Percentiles rank a stretch among this genome's conserved stretches.
These are phyloP conservation scores for Lentinula sp. DNA, from an alignment of 768 basidiomycete genomes.

Conservation along the genomic window DNA sequence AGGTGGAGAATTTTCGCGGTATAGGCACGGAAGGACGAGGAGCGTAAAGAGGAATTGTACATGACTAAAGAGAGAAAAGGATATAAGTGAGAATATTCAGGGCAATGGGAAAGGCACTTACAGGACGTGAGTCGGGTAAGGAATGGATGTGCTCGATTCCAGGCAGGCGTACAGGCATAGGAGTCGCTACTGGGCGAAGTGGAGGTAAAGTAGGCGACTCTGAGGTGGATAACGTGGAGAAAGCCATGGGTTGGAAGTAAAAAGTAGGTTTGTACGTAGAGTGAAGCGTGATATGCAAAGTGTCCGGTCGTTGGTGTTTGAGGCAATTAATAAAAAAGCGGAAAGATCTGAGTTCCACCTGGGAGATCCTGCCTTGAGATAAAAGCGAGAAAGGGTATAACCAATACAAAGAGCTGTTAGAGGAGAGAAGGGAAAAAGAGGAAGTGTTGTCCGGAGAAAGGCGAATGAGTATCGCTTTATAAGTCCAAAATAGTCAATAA, in stretches of 20 bases:
- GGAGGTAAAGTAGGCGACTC: slow-evolving; percentile 27
- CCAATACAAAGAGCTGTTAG: slow-evolving; percentile 15
- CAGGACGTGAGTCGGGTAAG: neutral
- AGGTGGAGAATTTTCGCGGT: slow-evolving; percentile 28
- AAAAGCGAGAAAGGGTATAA: slow-evolving; percentile 12
- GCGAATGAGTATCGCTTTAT: slow-evolving; percentile 21
- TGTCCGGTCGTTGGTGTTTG: neutral
- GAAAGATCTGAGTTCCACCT: slow-evolving; percentile 23
- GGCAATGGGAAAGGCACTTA: neutral
- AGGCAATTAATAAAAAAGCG: slow-evolving; percentile 9
- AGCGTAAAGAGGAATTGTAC: neutral
- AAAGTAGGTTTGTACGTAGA: neutral
- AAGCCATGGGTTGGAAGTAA: neutral
- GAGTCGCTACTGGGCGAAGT: slow-evolving; percentile 26
- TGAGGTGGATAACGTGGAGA: neutral
- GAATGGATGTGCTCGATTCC: slow-evolving; percentile 6
- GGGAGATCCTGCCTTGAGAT: slow-evolving; percentile 32
- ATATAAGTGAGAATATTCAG: neutral
- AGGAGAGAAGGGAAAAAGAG: slow-evolving; percentile 13
- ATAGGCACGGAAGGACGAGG: neutral
- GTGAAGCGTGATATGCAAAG: slow-evolving; percentile 1
- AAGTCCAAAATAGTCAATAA: slow-evolving; percentile 12
- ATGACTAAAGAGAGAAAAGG: neutral
- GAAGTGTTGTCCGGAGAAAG: slow-evolving; percentile 8
- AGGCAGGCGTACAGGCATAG: neutral